Conservation (phyloP, 768 basidiomycete species). For the Russula abietina region DNA sequence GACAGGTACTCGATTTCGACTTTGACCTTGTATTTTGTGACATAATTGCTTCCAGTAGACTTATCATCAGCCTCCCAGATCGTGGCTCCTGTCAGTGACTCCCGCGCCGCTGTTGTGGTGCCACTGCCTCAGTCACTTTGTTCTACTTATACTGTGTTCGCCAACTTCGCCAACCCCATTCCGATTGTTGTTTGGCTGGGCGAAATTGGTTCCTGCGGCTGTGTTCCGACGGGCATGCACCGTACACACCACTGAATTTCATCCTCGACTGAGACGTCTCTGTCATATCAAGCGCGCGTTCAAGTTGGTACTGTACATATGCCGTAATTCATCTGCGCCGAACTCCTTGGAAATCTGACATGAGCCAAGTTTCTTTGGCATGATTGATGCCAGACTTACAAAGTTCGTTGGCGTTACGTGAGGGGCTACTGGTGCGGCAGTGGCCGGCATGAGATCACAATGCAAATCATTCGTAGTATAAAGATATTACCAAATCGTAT, state of each 20-base stretch:
- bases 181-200: not conserved
- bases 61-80: not conserved
- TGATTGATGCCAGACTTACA: not conserved
- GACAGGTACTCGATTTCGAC: not conserved
- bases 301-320: no score
- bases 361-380: not conserved
- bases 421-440: not conserved
- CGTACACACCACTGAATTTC: not conserved
- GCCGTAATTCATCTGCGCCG: not conserved
- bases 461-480: not conserved
- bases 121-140: not conserved
- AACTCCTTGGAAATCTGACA: slow-evolving; percentile 27
- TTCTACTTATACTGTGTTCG: no score
- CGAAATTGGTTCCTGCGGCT: not conserved
- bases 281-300: not conserved
- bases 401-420: not conserved
- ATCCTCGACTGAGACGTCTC: not conserved
- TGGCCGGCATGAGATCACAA: not conserved
- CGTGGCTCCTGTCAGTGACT: no score
- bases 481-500: not conserved
- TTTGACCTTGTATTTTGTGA: not conserved
- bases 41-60: not conserved
- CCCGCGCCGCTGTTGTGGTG: no score
- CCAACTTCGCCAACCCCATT: not conserved
- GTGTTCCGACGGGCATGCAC: not conserved